Base-by-base conservation (phyloP, 306 rosid species). In the Vachellia pachyceras region DNA sequence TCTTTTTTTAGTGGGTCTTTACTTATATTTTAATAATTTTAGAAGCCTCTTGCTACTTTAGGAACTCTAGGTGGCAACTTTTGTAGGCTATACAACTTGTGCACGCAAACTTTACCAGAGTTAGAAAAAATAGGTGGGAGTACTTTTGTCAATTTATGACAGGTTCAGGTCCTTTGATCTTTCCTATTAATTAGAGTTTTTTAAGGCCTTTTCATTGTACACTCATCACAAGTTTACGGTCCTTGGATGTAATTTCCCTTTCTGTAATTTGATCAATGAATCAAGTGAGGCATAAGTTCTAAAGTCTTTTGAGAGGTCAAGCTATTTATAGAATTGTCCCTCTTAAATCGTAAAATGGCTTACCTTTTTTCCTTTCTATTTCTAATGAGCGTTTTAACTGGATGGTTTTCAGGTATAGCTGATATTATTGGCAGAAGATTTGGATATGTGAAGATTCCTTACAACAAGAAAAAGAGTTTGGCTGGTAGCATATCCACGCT, bases 401-500 rank as follows among this genome's bases (percentile, higher is more conserved):
- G 52, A 9, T 42, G 75, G 60, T 49, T 79, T 78, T 25, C 41
- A 95, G 99, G 99, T 70, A 69, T 95, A 68, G 99, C 99, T 78
- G 99, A 93, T 79, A 95, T 93, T 49, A 85, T 95, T 83, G 99
- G 99, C 5, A 90, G 99, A 89, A 91, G 84, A 79, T 91, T 85
- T 76, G 99, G 99, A 14, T 80, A 86, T 29, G 45, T 57, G 77
- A 91, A 89, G 88, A 84, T 95, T 85, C 99, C 99, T 73, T 93
- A 91, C 75, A 93, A 93, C 85, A 72, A 83, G n/a, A 74, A 52
- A 3, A 95, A 95, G 89, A 95, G 97, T 86, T 90, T 91, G 90
- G 90, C 91, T 49, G 99, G 98, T 37, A 95, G 99, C 92, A 79
- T 95, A 57, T 83, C 99, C 52, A 95, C 93, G 99, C 81, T 93